These are phyloP conservation scores for Cystoderma amianthinum DNA, from an alignment of 768 basidiomycete genomes.

Conservation along the genomic window DNA sequence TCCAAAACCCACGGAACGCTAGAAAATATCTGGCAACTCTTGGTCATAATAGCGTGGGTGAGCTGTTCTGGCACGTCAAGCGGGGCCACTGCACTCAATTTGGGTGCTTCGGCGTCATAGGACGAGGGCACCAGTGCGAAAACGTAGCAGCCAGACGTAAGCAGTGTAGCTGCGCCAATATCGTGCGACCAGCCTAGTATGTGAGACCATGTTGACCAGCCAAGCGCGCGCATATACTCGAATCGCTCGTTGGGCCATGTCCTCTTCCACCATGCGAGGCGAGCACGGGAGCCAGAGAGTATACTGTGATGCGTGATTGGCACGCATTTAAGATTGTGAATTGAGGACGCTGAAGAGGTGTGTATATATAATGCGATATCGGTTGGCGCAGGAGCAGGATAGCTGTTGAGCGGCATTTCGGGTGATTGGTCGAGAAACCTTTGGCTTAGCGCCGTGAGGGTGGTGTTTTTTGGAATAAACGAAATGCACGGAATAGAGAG, in stretches of 20 bases:
- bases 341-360: slow-evolving; percentile 26
- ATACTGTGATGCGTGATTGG: slow-evolving; percentile 21
- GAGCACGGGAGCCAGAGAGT: slow-evolving; percentile 14
- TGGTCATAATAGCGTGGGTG: slow-evolving; percentile 16
- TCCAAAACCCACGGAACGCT: slow-evolving; percentile 26
- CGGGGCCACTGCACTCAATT: slow-evolving; percentile 7
- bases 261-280: slow-evolving; percentile 15
- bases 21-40: slow-evolving; percentile 16
- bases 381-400: slow-evolving; percentile 12
- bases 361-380: slow-evolving; percentile 22
- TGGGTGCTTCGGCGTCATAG: slow-evolving; percentile 11
- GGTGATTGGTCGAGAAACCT: slow-evolving; percentile 16
- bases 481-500: slow-evolving; percentile 9
- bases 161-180: slow-evolving; percentile 16
- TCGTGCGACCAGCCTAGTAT: slow-evolving; percentile 21
- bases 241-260: slow-evolving; percentile 9
- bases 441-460: slow-evolving; percentile 20
- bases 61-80: slow-evolving; percentile 17
- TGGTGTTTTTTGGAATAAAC: slow-evolving; percentile 16
- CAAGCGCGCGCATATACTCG: slow-evolving; percentile 17
- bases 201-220: slow-evolving; percentile 27
- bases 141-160: slow-evolving; percentile 22
- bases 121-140: slow-evolving; percentile 22
- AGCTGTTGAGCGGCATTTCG: slow-evolving; percentile 11
- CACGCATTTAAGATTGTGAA: slow-evolving; percentile 26